These are phyloP conservation scores for Pseudocercospora cruenta DNA, from an alignment of 2,329 filamentous ascomycete species.

Conservation along the genomic window DNA sequence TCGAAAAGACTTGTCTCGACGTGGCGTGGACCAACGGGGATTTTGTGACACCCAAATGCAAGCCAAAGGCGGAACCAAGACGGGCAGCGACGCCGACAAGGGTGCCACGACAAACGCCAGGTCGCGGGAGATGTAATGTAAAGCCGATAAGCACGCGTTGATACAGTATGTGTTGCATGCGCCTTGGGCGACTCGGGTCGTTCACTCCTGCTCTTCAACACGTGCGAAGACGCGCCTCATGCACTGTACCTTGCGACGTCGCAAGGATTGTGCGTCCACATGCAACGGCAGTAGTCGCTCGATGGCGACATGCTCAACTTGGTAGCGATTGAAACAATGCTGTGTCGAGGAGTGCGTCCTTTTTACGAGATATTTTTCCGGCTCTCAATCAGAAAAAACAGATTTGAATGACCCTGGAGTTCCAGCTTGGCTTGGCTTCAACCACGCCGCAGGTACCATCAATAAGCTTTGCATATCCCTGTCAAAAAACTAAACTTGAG, in stretches of 20 bases:
- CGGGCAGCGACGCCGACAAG: not conserved
- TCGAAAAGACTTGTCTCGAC: not conserved
- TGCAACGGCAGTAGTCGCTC: not conserved
- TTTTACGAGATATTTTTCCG: too few relatives aligned
- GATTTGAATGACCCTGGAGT: too few relatives aligned
- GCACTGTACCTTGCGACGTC: not conserved
- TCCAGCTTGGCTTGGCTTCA: constrained; percentile 5
- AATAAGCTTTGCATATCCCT: not conserved
- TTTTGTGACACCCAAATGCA: not conserved
- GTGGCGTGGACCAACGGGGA: not conserved
- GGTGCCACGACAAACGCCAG: not conserved
- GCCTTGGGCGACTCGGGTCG: not conserved
- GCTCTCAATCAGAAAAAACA: too few relatives aligned
- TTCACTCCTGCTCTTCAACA: not conserved
- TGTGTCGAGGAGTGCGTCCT: not conserved
- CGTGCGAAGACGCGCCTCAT: not conserved
- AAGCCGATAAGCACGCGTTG: not conserved
- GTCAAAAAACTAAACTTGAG: not conserved
- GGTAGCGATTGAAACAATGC: not conserved
- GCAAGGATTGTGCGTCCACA: not conserved
- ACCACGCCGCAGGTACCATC: not conserved
- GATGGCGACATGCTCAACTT: too few relatives aligned
- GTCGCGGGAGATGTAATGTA: not conserved
- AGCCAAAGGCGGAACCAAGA: not conserved
- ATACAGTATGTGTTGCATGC: not conserved